These are phyloP conservation scores for Circinella umbellata DNA, from an alignment of 371 early-diverging fungal species.

Conservation along the genomic window DNA sequence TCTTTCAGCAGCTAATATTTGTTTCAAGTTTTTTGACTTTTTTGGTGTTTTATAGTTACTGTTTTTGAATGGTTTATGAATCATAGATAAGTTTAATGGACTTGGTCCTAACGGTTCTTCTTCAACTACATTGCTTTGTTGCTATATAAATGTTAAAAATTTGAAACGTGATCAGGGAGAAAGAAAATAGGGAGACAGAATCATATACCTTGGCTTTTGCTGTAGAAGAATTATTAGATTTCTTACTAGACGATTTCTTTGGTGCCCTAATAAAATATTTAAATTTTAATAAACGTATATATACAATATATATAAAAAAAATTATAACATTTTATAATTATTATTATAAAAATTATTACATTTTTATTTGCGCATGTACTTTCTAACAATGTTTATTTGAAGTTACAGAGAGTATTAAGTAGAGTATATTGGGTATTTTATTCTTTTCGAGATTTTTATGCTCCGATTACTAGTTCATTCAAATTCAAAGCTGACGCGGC, in stretches of 20 bases:
- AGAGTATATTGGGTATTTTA: no score
- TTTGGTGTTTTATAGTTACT: slow-evolving; percentile 64
- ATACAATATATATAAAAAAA: no score
- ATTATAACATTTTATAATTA: no score
- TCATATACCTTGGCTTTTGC: slow-evolving; percentile 3
- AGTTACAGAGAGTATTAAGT: no score
- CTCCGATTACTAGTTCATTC: no score
- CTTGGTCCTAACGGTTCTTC: slow-evolving; percentile 17
- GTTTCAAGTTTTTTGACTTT: slow-evolving; percentile 80
- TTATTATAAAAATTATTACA: no score
- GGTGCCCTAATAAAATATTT: slow-evolving; percentile 18
- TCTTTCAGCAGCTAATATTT: slow-evolving; percentile 77
- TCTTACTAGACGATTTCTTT: slow-evolving; percentile 16
- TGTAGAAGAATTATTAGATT: background rate
- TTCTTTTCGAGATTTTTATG: no score
- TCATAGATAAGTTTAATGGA: slow-evolving; percentile 36
- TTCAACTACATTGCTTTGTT: background rate
- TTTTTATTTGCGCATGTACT: no score
- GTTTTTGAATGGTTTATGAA: slow-evolving; percentile 74
- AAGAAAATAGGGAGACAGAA: no score
- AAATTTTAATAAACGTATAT: no score
- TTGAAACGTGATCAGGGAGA: no score
- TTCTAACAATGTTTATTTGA: no score
- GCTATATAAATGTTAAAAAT: background rate
- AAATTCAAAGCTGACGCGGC: background rate